A percentile compares a stretch with the other conserved stretches of the same genome.
Evolutionary conservation across 1,284 basidiomycete species (phyloP).

Genomic region (Omphalotus olearius): DNA sequence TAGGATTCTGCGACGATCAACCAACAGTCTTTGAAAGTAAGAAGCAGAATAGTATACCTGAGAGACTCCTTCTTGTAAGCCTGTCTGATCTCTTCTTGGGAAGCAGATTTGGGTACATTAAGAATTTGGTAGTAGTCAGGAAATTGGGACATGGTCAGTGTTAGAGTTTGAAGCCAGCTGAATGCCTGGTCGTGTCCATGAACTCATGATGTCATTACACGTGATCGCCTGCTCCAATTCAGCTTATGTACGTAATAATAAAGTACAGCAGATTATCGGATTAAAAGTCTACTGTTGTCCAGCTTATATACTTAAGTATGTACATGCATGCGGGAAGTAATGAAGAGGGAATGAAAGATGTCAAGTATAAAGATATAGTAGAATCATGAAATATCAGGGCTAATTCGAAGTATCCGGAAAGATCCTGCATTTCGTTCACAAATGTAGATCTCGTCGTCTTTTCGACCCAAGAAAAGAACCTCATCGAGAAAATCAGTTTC

Average conservation of each 20-base stretch:
- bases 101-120: constrained; percentile 52
- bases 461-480: constrained; percentile 71
- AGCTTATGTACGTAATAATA: too few relatives aligned
- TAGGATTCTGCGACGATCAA: constrained; percentile 24
- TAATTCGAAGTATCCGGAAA: constrained; percentile 70
- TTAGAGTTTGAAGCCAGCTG: too few relatives aligned
- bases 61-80: constrained; percentile 84
- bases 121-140: constrained; percentile 22
- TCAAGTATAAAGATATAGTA: too few relatives aligned
- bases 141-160: too few relatives aligned
- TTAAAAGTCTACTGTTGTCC: too few relatives aligned
- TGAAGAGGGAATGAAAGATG: too few relatives aligned
- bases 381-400: constrained; percentile 30
- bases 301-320: too few relatives aligned
- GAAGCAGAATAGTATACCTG: constrained; percentile 31
- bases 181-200: too few relatives aligned
- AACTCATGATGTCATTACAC: too few relatives aligned
- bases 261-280: too few relatives aligned
- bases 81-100: constrained; percentile 69
- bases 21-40: constrained; percentile 5
- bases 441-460: constrained; percentile 69
- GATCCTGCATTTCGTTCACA: constrained; percentile 71
- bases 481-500: constrained; percentile 63
- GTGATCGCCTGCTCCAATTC: too few relatives aligned
- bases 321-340: too few relatives aligned